These are phyloP conservation scores for Grosmannia clavigera DNA, from an alignment of 2,329 filamentous ascomycete species.

Conservation along the genomic window DNA sequence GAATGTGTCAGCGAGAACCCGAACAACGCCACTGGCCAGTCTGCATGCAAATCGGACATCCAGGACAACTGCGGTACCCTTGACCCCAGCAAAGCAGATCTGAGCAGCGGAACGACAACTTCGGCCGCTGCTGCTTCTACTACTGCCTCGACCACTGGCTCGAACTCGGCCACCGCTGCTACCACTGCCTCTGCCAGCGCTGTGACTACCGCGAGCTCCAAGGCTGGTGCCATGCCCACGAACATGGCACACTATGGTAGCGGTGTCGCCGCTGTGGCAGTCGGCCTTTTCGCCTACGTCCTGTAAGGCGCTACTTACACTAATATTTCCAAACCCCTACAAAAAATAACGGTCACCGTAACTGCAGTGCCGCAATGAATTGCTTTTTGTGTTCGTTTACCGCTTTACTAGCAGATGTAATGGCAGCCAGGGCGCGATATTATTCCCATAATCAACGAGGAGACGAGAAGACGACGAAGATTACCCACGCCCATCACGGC, in stretches of 20 bases:
- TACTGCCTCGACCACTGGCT: conserved; percentile 11
- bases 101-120: conserved; percentile 12
- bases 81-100: conserved; percentile 23
- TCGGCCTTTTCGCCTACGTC: conserved; percentile 40
- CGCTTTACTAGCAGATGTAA: not conserved
- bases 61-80: conserved; percentile 33
- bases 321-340: not conserved
- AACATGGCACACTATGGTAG: conserved; percentile 26
- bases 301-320: conserved; percentile 23
- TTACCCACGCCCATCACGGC: not conserved
- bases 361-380: not conserved
- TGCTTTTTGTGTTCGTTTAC: not conserved
- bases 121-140: conserved; percentile 14
- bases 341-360: not conserved
- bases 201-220: conserved; percentile 4
- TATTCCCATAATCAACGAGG: not conserved
- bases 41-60: conserved; percentile 36
- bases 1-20: conserved; percentile 33
- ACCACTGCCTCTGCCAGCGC: conserved; percentile 8
- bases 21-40: conserved; percentile 29
- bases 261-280: conserved; percentile 34
- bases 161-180: not conserved
- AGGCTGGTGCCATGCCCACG: conserved; percentile 17
- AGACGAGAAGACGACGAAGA: not conserved
- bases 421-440: not conserved